Base-by-base conservation (phyloP, 352 stramenopile species). In the Sclerospora graminicola region DNA sequence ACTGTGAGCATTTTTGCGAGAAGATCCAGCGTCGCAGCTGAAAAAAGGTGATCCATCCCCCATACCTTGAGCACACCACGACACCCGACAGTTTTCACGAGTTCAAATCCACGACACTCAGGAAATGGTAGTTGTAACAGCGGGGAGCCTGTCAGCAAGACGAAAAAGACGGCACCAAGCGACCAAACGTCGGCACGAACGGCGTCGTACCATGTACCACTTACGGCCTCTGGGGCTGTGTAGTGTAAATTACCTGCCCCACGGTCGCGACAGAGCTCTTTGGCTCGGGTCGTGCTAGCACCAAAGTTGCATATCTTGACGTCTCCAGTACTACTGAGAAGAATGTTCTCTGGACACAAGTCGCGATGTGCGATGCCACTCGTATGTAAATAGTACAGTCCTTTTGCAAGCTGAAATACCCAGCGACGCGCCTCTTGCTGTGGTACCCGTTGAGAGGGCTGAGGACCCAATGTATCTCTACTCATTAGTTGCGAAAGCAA, bases 271-370 rank as follows among this genome's bases (percentile, higher is more conserved):
- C 51, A 54, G 27, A 41, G 45, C 20, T 63, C 53, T 18, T 52
- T 29, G 1, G 51, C 55, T 41, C 51, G 36, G 6, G 53, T 68
- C 23, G 45, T 57, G 40, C 57, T 66, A 15, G 80, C 62, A 8
- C 72, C 72, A 46, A 85, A 85, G 52, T 82, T 75, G 34, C 58
- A 70, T 21, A 85, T 55, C 61, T 79, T 76, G 48, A 57, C 61
- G 36, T 57, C 41, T 7, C 54, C 55, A 8, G 66, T 53, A 14
- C 44, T 45, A 20, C 41, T 41, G 1, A 83, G 45, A 8, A 83
- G 34, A 14, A 83, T 60, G 54, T 82, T 80, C 37, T 82, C 66
- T 2, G 72, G 69, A 40, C 64, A 78, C 39, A 82, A 29, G 37
- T 80, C 66, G 14, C 69, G 61, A 35, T 82, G 66, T 1, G 69